phyloP scores from a whole-genome alignment of 2,329 filamentous ascomycete genomes.

The Anisogramma anomala region DNA sequence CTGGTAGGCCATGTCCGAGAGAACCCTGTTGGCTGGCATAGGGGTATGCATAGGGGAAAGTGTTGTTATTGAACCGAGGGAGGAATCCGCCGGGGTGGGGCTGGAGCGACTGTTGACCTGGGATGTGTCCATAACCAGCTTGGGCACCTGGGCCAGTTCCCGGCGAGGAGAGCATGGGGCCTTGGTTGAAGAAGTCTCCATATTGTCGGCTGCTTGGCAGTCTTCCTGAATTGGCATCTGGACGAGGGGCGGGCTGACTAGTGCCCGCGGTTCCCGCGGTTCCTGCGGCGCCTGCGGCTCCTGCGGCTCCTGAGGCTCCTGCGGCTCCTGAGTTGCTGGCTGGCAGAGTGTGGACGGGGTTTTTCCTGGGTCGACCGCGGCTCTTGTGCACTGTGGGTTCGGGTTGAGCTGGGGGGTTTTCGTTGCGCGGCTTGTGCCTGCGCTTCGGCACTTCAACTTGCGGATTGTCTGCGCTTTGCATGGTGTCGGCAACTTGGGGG shows the following conservation, averaged over 20 bases:
- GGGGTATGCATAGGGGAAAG: neutral
- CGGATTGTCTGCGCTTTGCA: neutral
- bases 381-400: neutral
- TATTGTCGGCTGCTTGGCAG: neutral
- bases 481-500: neutral
- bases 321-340: too few relatives aligned
- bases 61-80: neutral
- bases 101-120: slow-evolving; percentile 1
- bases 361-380: slow-evolving; percentile 7
- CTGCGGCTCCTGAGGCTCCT: too few relatives aligned
- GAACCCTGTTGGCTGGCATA: neutral
- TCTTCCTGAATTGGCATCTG: neutral
- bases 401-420: neutral
- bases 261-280: slow-evolving; percentile 7
- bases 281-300: neutral
- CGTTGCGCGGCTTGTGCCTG: neutral
- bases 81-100: neutral
- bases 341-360: neutral
- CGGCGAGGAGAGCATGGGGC: neutral
- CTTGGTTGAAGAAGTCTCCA: neutral
- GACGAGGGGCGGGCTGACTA: neutral
- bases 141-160: neutral
- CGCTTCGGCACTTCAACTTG: neutral
- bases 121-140: neutral
- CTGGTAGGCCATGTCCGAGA: neutral